Evolutionary conservation across 768 basidiomycete genomes (phyloP).

Genomic region (Sporobolomyces phaffii): DNA sequence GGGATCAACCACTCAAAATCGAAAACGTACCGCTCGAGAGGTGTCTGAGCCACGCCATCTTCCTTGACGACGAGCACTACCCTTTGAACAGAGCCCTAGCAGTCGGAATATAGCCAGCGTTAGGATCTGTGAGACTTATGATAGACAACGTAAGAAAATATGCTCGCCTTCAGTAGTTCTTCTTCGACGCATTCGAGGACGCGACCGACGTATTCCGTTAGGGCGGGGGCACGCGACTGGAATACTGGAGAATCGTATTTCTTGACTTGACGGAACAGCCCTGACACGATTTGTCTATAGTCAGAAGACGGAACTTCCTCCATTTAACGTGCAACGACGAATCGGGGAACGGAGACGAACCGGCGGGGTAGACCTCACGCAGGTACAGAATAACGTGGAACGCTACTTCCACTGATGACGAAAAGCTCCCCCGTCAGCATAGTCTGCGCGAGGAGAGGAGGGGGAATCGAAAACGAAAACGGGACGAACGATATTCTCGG

Average conservation of each 20-base stretch:
- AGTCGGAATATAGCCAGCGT: too few species aligned
- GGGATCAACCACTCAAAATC: slow-evolving; percentile 65
- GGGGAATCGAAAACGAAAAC: neutral
- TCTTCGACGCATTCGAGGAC: slow-evolving; percentile 74
- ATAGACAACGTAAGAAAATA: too few species aligned
- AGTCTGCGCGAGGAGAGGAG: too few species aligned
- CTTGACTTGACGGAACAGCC: slow-evolving; percentile 76
- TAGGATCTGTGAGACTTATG: too few species aligned
- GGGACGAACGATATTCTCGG: slow-evolving; percentile 37
- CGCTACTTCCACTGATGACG: slow-evolving; percentile 75
- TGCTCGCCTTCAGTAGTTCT: slow-evolving; percentile 61
- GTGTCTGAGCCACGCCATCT: slow-evolving; percentile 56
- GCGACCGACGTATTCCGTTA: slow-evolving; percentile 84
- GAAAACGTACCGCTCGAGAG: slow-evolving; percentile 86
- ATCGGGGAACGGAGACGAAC: slow-evolving; percentile 8
- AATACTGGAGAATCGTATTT: slow-evolving; percentile 87
- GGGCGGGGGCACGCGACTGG: slow-evolving; percentile 80
- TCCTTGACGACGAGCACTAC: slow-evolving; percentile 79
- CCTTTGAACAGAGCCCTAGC: slow-evolving; percentile 69
- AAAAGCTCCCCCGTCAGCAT: too few species aligned
- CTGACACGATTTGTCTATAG: too few species aligned
- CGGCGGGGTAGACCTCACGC: slow-evolving; percentile 76
- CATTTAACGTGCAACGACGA: too few species aligned
- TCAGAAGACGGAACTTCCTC: too few species aligned
- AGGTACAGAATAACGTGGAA: slow-evolving; percentile 88